A percentile compares a stretch with the other conserved stretches of the same genome.
Conservation (phyloP, 768 basidiomycete genomes). For the Hirschioporus abietinus region DNA sequence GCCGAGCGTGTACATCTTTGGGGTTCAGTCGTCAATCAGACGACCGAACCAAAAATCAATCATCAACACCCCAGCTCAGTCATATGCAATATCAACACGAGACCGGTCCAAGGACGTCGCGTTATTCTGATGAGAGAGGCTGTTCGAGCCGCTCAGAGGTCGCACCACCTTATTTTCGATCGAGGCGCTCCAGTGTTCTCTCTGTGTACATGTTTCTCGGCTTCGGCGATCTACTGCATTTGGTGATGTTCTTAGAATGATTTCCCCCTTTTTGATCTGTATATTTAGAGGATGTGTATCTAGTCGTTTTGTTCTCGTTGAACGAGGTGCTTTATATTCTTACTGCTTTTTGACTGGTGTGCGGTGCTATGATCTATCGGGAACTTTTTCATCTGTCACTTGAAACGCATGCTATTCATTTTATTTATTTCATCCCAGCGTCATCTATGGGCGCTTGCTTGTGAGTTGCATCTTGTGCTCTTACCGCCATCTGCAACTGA, state of each 20-base stretch:
- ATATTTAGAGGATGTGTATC: background rate
- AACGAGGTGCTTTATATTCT: background rate
- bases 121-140: too few relatives aligned
- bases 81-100: background rate
- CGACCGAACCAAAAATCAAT: background rate
- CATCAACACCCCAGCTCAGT: background rate
- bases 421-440: too few relatives aligned
- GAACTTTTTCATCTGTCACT: background rate
- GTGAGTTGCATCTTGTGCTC: too few relatives aligned
- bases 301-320: background rate
- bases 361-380: background rate
- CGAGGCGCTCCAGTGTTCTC: background rate
- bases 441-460: too few relatives aligned
- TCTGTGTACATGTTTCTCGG: background rate
- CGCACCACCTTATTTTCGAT: too few relatives aligned
- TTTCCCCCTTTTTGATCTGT: background rate
- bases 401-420: too few relatives aligned
- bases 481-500: too few relatives aligned
- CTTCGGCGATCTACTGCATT: background rate
- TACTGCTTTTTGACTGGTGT: background rate
- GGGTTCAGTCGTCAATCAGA: too few relatives aligned
- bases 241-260: background rate
- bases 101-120: too few relatives aligned
- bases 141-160: too few relatives aligned
- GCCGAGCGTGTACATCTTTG: too few relatives aligned